These are phyloP conservation scores for Fagus crenata DNA, from an alignment of 306 rosid species.

Conservation along the genomic window DNA sequence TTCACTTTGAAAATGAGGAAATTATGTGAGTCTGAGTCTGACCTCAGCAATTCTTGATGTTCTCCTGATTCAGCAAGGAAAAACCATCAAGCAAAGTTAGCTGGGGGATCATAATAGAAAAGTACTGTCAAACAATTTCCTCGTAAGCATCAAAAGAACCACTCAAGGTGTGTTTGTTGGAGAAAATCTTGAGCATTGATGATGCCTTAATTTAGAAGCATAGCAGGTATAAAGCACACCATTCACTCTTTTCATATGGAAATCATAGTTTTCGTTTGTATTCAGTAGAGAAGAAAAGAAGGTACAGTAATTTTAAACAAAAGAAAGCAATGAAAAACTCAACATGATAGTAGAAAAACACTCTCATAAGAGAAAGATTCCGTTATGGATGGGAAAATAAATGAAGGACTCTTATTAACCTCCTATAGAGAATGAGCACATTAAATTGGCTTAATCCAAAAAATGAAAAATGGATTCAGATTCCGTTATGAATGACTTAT, in stretches of 20 bases:
- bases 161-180: not conserved
- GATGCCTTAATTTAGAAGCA: constrained; percentile 5
- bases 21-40: constrained; percentile 23
- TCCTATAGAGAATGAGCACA: not conserved
- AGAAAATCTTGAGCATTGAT: constrained; percentile 6
- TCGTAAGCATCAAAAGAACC: not conserved
- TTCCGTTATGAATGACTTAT: not conserved
- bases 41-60: constrained; percentile 38
- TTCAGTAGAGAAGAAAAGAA: constrained; percentile 4
- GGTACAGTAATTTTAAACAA: not conserved
- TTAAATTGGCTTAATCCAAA: not conserved
- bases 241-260: constrained; percentile 9
- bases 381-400: not conserved
- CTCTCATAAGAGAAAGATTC: not conserved
- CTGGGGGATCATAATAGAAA: not conserved
- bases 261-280: constrained; percentile 9
- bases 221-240: not conserved
- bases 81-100: constrained; percentile 33
- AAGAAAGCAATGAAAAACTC: not conserved
- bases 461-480: not conserved
- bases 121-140: not conserved
- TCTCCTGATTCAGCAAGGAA: constrained; percentile 40
- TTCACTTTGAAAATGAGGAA: constrained; percentile 28
- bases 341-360: not conserved
- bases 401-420: not conserved